These are phyloP conservation scores for Raphanus raphanistrum DNA, from an alignment of 345 rosid species.

Conservation along the genomic window DNA sequence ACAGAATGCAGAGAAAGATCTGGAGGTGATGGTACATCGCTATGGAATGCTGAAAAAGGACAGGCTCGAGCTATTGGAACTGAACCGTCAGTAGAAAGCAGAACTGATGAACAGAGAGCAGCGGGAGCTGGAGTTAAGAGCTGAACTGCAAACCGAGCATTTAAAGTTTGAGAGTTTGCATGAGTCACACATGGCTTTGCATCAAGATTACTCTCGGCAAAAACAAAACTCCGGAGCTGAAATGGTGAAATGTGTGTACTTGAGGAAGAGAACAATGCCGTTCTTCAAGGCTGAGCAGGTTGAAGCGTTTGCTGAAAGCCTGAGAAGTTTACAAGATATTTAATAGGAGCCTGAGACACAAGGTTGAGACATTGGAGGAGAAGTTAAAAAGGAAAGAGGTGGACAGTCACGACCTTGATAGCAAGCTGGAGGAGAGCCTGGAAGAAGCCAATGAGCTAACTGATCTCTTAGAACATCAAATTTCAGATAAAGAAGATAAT, in stretches of 20 bases:
- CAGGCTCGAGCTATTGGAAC: slow-evolving; percentile 56
- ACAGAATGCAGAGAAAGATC: slow-evolving; percentile 47
- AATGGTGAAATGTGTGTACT: slow-evolving; percentile 47
- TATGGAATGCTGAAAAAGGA: slow-evolving; percentile 48
- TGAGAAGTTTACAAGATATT: slow-evolving; percentile 39
- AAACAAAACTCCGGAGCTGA: slow-evolving; percentile 47
- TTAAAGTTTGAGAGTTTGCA: slow-evolving; percentile 50
- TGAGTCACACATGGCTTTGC: slow-evolving; percentile 49
- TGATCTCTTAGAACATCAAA: slow-evolving; percentile 59
- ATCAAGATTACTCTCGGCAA: slow-evolving; percentile 55
- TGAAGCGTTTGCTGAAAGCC: slow-evolving; percentile 48
- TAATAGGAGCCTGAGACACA: slow-evolving; percentile 49
- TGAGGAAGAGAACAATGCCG: slow-evolving; percentile 56
- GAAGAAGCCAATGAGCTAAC: slow-evolving; percentile 54
- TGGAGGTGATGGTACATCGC: slow-evolving; percentile 39
- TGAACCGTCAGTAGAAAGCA: slow-evolving; percentile 56
- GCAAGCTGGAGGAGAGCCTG: slow-evolving; percentile 56
- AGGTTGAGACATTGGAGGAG: slow-evolving; percentile 49
- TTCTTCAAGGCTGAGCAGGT: slow-evolving; percentile 50
- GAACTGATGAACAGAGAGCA: slow-evolving; percentile 48
- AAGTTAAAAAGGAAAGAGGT: slow-evolving; percentile 51
- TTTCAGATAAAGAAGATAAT: slow-evolving; percentile 50
- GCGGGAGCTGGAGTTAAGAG: slow-evolving; percentile 44
- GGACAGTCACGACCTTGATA: slow-evolving; percentile 47
- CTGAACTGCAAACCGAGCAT: slow-evolving; percentile 45